Evolutionary conservation across 176 grass and related monocot species (phyloP).

Genomic region (Bothriochloa decipiens): DNA sequence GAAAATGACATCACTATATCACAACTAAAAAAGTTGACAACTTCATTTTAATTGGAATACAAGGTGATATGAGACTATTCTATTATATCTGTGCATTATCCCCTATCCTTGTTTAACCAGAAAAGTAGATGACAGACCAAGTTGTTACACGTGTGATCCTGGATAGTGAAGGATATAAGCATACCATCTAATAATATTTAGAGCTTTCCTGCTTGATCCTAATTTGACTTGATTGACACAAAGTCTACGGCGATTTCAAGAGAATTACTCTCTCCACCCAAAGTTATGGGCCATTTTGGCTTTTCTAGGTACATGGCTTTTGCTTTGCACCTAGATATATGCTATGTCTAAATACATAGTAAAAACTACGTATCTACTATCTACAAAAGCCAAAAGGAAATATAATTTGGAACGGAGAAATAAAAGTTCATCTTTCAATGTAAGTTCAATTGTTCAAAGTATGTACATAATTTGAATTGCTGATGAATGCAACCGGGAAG

Average conservation of each 20-base stretch:
- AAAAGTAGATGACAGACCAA: not conserved
- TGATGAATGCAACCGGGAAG: not conserved
- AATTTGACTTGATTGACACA: not conserved
- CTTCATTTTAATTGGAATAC: not conserved
- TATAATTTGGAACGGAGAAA: not conserved
- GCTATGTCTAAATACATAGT: not conserved
- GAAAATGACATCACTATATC: not conserved
- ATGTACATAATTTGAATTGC: not conserved
- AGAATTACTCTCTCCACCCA: not conserved
- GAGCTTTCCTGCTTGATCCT: not conserved
- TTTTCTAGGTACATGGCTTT: not conserved
- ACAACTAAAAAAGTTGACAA: not conserved
- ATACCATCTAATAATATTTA: not conserved
- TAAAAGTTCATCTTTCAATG: not conserved
- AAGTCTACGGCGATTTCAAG: not conserved
- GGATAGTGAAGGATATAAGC: constrained; percentile 15
- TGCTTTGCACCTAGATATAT: not conserved
- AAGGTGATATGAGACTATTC: not conserved
- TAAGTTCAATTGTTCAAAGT: not conserved
- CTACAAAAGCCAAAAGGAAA: not conserved
- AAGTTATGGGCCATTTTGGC: not conserved
- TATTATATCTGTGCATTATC: not conserved
- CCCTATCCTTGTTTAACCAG: not conserved
- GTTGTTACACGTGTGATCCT: not conserved
- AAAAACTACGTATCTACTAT: not conserved